Evolutionary conservation across 192 early-diverging fungal species (phyloP), one percentile per base, ranked within the genome.

Genomic region (Coemansia sp.): DNA sequence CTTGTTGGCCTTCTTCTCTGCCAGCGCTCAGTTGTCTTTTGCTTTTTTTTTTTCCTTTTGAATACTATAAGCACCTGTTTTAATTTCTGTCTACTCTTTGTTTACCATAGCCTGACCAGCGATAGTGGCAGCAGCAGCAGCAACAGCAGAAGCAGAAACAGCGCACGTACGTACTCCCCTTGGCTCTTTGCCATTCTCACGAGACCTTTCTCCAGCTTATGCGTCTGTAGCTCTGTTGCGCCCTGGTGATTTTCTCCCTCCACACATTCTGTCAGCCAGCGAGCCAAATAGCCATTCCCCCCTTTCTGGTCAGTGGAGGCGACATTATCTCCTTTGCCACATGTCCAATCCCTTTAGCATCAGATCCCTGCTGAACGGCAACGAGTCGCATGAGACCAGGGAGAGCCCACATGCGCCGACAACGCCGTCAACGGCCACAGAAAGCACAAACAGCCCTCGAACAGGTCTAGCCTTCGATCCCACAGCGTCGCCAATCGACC

Each of bases 301-400:
- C 26, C 26, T 26, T 26, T 26, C 26, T 26, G 26, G 26, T 26
- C 26, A 26, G 26, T 26, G 26, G 26, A 49, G 18, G 48, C 48
- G 48, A 7, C 11, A 7, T 18, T 49, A 15, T 49, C 48, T 26
- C 19, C 51, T 12, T 45, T n/a, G 21, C 51, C 57, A 2, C 26
- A 59, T 59, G 57, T 40, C 57, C 36, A 59, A 59, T 59, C 57
- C 57, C 18, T 59, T 59, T 19, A 59, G 57, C 57, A 41, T 59
- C 57, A 59, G 57, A 37, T 59, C 57, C 57, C 39, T 59, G 37
- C 57, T 59, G 15, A 59, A 59, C 67, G 62, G 45, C 67, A 59
- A 45, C 41, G 56, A 45, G 4, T 37, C 12, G 4, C 36, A 41
- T 59, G 57, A 59, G 36, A 21, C 47, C 40, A 43, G 41, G n/a